phyloP scores from a whole-genome alignment of 441 rosid genomes.

The Eruca vesicaria region DNA sequence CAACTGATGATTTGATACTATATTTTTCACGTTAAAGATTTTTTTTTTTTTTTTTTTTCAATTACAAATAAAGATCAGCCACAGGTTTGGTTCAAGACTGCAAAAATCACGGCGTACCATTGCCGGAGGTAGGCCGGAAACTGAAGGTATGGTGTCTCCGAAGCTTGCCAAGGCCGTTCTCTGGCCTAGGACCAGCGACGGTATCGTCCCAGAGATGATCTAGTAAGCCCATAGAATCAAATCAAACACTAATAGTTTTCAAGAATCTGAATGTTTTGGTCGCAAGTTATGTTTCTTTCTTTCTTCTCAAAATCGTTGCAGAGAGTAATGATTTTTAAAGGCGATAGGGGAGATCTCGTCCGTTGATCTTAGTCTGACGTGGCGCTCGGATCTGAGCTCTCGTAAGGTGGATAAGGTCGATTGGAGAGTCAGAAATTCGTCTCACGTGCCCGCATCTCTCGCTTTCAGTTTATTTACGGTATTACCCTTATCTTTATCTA shows the following conservation, averaged over 20 bases:
- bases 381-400: constrained; percentile 42
- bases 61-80: neutral
- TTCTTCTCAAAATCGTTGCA: constrained; percentile 27
- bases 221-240: constrained; percentile 64
- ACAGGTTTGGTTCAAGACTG: constrained; percentile 17
- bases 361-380: constrained; percentile 51
- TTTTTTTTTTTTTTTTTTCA: neutral
- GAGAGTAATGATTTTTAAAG: constrained; percentile 36
- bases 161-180: constrained; percentile 92
- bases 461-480: neutral
- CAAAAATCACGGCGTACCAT: constrained; percentile 59
- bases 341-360: constrained; percentile 26
- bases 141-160: constrained; percentile 72
- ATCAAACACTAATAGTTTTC: neutral
- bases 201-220: constrained; percentile 98
- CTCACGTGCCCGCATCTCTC: constrained; percentile 48
- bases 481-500: constrained; percentile 27
- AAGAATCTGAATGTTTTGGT: neutral
- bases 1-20: neutral
- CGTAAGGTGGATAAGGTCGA: constrained; percentile 57
- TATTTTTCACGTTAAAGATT: constrained; percentile 3
- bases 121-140: constrained; percentile 70
- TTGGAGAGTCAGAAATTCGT: constrained; percentile 18
- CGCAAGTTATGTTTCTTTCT: neutral
- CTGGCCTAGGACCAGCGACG: constrained; percentile 92